Evolutionary conservation across 2,329 filamentous ascomycete genomes (phyloP).

Genomic region (Alternaria metachromatica): DNA sequence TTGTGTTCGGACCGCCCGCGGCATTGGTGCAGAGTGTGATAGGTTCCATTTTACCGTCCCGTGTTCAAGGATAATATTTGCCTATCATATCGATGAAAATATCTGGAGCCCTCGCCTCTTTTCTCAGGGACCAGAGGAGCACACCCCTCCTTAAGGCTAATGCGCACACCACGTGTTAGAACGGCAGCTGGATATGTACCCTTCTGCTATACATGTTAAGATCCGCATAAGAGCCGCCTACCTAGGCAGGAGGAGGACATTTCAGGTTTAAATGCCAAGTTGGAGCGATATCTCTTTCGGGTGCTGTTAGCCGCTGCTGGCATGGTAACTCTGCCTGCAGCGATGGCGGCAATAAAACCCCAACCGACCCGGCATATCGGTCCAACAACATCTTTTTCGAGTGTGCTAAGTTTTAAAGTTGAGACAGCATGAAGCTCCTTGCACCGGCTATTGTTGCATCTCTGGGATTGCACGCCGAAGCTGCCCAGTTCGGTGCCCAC

Average conservation of each 20-base stretch:
- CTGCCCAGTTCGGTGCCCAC: background rate
- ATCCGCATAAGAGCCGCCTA: background rate
- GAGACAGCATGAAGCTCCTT: constrained; percentile 13
- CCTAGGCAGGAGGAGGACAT: background rate
- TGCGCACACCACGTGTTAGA: background rate
- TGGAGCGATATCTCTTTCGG: background rate
- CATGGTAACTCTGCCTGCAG: background rate
- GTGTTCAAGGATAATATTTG: background rate
- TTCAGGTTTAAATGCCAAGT: background rate
- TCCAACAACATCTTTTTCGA: constrained; percentile 6
- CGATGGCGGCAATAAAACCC: background rate
- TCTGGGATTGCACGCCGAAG: constrained; percentile 5
- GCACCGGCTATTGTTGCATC: constrained; percentile 3
- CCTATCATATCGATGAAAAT: background rate
- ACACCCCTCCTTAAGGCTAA: background rate
- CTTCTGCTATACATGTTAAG: background rate
- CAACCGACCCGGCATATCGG: background rate
- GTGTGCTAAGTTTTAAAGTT: constrained; percentile 8
- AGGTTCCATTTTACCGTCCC: background rate
- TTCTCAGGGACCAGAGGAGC: background rate
- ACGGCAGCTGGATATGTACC: background rate
- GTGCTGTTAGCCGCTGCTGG: background rate
- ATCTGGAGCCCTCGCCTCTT: background rate
- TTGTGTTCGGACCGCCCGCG: constrained; percentile 1
- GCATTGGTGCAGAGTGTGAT: background rate